phyloP scores from a whole-genome alignment of 73 alveolate genomes.

The Paramecium sexaurelia region DNA sequence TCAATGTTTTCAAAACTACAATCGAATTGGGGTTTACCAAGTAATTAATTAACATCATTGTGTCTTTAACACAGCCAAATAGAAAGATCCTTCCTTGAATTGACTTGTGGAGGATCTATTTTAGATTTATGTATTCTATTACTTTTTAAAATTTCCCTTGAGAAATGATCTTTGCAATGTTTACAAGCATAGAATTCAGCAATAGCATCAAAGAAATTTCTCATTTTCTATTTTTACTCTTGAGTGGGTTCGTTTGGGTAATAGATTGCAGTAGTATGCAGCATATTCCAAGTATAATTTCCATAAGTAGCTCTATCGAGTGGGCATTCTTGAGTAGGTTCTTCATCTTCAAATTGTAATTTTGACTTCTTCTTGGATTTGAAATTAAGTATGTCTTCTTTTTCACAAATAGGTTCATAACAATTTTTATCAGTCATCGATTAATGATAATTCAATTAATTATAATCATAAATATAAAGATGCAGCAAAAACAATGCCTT shows the following conservation, averaged over 20 bases:
- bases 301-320: slow-evolving; percentile 35
- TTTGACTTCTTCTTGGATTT: neutral
- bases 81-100: slow-evolving; percentile 7
- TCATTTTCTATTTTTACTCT: slow-evolving; percentile 60
- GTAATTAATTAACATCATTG: slow-evolving; percentile 47
- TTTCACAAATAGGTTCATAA: slow-evolving; percentile 44
- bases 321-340: slow-evolving; percentile 44
- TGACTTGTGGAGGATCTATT: slow-evolving; percentile 60
- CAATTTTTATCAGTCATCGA: slow-evolving; percentile 27
- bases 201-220: slow-evolving; percentile 32
- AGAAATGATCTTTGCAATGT: slow-evolving; percentile 48
- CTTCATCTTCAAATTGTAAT: neutral
- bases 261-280: slow-evolving; percentile 66
- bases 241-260: slow-evolving; percentile 64
- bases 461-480: slow-evolving; percentile 88
- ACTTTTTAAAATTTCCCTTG: slow-evolving; percentile 44
- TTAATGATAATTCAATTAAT: neutral
- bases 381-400: slow-evolving; percentile 25
- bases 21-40: slow-evolving; percentile 49
- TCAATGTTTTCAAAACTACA: slow-evolving; percentile 63
- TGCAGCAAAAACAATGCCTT: slow-evolving; percentile 99
- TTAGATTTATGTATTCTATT: neutral
- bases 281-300: slow-evolving; percentile 59
- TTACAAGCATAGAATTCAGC: slow-evolving; percentile 67
- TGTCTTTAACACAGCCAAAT: slow-evolving; percentile 64